Conservation (phyloP, 441 rosid genomes). For the Metrosideros polymorpha region DNA sequence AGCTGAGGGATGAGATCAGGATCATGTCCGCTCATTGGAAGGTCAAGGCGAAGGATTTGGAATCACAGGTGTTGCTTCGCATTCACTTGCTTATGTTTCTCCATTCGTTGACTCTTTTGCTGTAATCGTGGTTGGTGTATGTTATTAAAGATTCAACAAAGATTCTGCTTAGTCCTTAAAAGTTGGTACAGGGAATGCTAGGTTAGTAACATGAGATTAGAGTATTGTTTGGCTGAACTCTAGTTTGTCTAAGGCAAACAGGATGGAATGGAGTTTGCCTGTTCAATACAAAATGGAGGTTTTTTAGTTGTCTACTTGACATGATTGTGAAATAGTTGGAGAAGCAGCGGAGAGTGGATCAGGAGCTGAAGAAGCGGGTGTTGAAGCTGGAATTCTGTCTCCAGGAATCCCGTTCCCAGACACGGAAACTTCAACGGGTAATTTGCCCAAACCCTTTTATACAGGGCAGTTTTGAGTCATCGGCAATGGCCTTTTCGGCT, state of each 20-base stretch:
- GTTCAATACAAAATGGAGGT: neutral
- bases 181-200: neutral
- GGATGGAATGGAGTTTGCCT: neutral
- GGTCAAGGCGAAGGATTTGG: constrained; percentile 72
- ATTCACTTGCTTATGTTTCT: neutral
- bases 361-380: constrained; percentile 83
- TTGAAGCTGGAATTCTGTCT: constrained; percentile 88
- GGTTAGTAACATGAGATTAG: neutral
- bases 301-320: constrained; percentile 2
- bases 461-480: neutral
- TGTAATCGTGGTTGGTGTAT: neutral
- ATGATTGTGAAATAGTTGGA: constrained; percentile 44
- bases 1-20: constrained; percentile 64
- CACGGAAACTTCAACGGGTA: constrained; percentile 84
- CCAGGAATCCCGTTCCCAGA: constrained; percentile 86
- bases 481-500: neutral
- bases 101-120: neutral
- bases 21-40: constrained; percentile 86
- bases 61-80: constrained; percentile 55
- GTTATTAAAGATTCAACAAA: neutral
- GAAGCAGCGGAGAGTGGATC: constrained; percentile 78
- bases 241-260: neutral
- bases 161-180: neutral
- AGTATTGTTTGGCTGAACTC: neutral
- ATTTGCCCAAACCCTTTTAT: neutral